Conservation (phyloP, 805 yeast species). For the Saccharomycopsis malanga region DNA sequence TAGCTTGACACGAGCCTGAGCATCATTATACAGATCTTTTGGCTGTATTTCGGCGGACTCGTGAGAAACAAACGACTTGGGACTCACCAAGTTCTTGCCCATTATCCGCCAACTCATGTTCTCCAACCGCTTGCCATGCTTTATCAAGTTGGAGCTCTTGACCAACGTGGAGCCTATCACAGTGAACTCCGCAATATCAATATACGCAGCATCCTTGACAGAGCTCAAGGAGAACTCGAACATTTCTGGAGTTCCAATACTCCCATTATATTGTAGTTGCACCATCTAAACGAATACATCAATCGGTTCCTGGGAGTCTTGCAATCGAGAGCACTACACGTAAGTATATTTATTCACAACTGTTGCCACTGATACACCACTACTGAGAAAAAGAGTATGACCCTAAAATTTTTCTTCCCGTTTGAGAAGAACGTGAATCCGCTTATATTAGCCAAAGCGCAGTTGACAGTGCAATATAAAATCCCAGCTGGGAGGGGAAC, state of each 20-base stretch:
- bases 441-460: too few relatives aligned
- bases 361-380: too few relatives aligned
- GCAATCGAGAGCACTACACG: too few relatives aligned
- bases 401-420: too few relatives aligned
- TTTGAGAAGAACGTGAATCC: too few relatives aligned
- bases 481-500: too few relatives aligned
- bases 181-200: conserved; percentile 18
- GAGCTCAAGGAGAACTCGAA: conserved; percentile 18
- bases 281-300: too few relatives aligned
- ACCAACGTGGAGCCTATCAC: conserved; percentile 19
- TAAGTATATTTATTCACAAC: too few relatives aligned
- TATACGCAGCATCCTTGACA: conserved; percentile 10
- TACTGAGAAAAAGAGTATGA: too few relatives aligned
- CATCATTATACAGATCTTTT: not conserved
- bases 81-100: conserved; percentile 21
- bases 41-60: not conserved
- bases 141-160: conserved; percentile 19
- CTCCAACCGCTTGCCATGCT: conserved; percentile 20
- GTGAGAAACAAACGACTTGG: too few relatives aligned
- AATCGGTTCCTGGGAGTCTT: too few relatives aligned
- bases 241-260: conserved; percentile 12
- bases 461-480: too few relatives aligned
- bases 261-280: not conserved
- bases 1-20: not conserved
- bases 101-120: conserved; percentile 23